Conservation (phyloP, 345 rosid genomes). For the Eucalyptus urophylla region DNA sequence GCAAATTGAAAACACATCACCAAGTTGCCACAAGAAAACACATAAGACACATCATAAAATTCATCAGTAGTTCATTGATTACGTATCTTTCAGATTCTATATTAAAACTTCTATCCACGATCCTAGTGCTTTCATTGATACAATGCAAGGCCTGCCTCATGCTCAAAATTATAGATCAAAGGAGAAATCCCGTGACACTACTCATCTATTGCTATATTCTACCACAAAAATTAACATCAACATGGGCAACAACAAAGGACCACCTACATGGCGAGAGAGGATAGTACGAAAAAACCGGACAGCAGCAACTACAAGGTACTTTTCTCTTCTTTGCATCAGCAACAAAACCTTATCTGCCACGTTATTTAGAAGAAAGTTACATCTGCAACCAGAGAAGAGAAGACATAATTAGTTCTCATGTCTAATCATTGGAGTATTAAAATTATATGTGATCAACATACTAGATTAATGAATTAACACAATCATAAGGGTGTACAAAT, state of each 20-base stretch:
- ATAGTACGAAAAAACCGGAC: constrained; percentile 90
- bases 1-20: not conserved
- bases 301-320: constrained; percentile 86
- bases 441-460: not conserved
- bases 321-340: constrained; percentile 81
- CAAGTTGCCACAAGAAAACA: not conserved
- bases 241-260: not conserved
- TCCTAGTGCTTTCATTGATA: not conserved
- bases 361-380: constrained; percentile 77
- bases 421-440: not conserved
- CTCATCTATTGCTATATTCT: not conserved
- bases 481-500: not conserved
- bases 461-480: not conserved
- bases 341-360: constrained; percentile 74
- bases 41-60: not conserved
- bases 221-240: not conserved
- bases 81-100: not conserved
- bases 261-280: constrained; percentile 73
- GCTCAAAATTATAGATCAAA: not conserved
- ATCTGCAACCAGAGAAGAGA: constrained; percentile 40
- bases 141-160: not conserved
- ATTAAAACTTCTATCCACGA: not conserved
- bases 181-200: not conserved
- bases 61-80: not conserved
- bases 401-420: not conserved